Conservation (phyloP, 208 protist genomes). For the Acanthamoeba royreba region DNA sequence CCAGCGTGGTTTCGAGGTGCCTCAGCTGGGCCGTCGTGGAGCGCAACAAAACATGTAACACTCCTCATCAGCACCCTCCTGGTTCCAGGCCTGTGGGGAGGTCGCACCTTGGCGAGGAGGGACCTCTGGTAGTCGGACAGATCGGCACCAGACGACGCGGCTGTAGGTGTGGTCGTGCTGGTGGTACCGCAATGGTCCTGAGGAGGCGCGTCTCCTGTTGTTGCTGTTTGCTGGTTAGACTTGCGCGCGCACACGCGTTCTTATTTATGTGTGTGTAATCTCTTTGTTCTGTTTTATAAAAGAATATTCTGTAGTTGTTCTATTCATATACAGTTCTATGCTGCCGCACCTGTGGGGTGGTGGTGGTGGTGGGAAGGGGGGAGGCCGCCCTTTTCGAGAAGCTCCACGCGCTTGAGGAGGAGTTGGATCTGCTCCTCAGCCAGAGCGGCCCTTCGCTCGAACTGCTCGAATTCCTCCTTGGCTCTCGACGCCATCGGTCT, state of each 20-base stretch:
- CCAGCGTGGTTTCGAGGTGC: background rate
- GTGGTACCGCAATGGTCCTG: background rate
- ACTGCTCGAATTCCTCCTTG: background rate
- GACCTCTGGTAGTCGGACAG: background rate
- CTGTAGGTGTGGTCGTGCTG: background rate
- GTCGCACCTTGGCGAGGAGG: background rate
- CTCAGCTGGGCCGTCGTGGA: background rate
- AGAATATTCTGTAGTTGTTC: no score
- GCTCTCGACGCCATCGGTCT: background rate
- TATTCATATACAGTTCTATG: no score
- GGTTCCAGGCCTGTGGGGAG: no score
- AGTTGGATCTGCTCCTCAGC: background rate
- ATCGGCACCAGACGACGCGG: background rate
- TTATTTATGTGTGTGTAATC: no score
- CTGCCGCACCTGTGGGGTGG: background rate
- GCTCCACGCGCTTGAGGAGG: background rate
- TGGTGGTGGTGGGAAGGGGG: background rate
- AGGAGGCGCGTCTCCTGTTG: no score
- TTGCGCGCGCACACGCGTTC: no score
- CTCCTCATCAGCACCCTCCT: no score
- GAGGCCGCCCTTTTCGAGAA: background rate
- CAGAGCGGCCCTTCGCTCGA: background rate
- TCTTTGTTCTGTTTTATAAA: no score
- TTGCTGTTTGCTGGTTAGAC: no score
- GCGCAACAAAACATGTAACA: no score